Percentiles rank a stretch among this genome's conserved stretches.
These are phyloP conservation scores for Actinidia polygama DNA, from an alignment of 179 eudicot species.

Conservation along the genomic window DNA sequence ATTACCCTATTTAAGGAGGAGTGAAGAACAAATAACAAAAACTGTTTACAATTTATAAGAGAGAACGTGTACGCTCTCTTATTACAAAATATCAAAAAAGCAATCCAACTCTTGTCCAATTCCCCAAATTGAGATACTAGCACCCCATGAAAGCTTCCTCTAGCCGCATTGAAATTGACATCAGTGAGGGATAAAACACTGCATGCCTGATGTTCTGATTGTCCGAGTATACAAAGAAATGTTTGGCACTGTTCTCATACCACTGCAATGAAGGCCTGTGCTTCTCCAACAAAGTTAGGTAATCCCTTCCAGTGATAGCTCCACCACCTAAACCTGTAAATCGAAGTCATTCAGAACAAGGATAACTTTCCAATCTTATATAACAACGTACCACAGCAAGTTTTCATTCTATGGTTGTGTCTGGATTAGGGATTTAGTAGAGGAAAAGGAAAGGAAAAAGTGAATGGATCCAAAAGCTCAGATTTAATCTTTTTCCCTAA, in stretches of 20 bases:
- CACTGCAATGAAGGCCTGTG: slow-evolving; percentile 72
- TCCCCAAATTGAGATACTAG: slow-evolving; percentile 97
- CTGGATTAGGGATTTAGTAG: too few species aligned
- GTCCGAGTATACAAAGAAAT: slow-evolving; percentile 74
- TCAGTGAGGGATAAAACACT: slow-evolving; percentile 81
- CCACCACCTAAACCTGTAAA: slow-evolving; percentile 71
- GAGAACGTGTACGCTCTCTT: slow-evolving; percentile 8
- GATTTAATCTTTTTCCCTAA: too few species aligned
- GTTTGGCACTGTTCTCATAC: slow-evolving; percentile 82
- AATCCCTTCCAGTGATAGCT: slow-evolving; percentile 82
- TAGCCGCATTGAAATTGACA: slow-evolving; percentile 74
- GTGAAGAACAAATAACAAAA: neutral
- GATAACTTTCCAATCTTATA: neutral
- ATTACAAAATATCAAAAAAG: slow-evolving; percentile 71
- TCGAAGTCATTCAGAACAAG: slow-evolving; percentile 11
- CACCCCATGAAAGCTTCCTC: slow-evolving; percentile 93
- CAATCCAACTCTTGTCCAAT: slow-evolving; percentile 96
- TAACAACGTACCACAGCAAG: neutral
- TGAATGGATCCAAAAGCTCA: too few species aligned
- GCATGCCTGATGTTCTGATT: slow-evolving; percentile 62
- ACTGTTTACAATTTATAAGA: neutral
- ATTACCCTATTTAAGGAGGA: neutral
- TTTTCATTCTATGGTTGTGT: neutral
- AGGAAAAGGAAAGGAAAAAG: too few species aligned
- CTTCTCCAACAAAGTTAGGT: slow-evolving; percentile 69